A percentile compares a stretch with the other conserved stretches of the same genome.
These are phyloP conservation scores for Trichomonascaceae sp. DNA, from an alignment of 1,139 yeast genomes.

Conservation along the genomic window DNA sequence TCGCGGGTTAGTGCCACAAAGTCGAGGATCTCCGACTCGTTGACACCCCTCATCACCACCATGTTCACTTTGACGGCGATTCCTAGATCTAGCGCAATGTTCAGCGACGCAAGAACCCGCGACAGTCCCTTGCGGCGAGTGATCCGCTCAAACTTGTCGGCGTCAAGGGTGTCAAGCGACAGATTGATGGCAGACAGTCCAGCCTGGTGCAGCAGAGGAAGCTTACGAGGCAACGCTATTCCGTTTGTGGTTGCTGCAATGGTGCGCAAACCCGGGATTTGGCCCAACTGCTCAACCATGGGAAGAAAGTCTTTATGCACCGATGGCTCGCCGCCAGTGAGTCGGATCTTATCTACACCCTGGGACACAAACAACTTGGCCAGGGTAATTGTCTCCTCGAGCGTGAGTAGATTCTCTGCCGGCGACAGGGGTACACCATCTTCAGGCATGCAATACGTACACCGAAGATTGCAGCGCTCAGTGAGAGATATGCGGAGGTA, in stretches of 20 bases:
- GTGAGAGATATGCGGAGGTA: constrained; percentile 37
- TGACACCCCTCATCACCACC: constrained; percentile 36
- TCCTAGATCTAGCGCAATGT: constrained; percentile 30
- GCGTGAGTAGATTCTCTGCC: constrained; percentile 26
- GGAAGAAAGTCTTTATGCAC: constrained; percentile 36
- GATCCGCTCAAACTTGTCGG: constrained; percentile 35
- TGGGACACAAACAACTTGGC: constrained; percentile 32
- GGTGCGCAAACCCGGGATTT: constrained; percentile 30
- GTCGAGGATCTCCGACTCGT: constrained; percentile 36
- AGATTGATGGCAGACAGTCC: constrained; percentile 36
- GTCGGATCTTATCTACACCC: constrained; percentile 36
- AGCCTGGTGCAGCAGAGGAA: constrained; percentile 26
- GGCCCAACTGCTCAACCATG: constrained; percentile 27
- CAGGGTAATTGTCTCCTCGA: constrained; percentile 31
- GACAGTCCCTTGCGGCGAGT: constrained; percentile 36
- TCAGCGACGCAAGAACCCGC: constrained; percentile 31
- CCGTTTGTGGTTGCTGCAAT: constrained; percentile 40
- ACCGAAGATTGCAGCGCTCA: constrained; percentile 37
- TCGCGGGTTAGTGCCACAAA: constrained; percentile 31
- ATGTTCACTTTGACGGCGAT: constrained; percentile 36
- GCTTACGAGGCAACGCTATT: constrained; percentile 33
- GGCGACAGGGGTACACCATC: constrained; percentile 38
- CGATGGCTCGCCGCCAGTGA: constrained; percentile 45
- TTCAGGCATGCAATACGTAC: constrained; percentile 44
- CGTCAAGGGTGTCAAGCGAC: constrained; percentile 35